Percentiles rank a stretch among this genome's conserved stretches.
Conservation (phyloP, 768 basidiomycete genomes). For the Collybiopsis luxurians region DNA sequence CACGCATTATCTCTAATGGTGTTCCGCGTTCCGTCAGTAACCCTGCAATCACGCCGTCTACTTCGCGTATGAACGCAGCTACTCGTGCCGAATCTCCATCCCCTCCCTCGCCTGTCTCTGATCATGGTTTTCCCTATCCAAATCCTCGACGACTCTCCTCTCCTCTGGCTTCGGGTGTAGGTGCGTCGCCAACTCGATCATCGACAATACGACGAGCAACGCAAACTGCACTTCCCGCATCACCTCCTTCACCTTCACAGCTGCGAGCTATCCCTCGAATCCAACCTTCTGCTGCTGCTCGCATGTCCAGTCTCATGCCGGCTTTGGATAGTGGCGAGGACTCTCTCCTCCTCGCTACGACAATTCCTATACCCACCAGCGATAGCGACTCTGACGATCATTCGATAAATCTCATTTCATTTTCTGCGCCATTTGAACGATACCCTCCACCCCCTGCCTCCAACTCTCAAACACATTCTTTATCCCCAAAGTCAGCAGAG, state of each 20-base stretch:
- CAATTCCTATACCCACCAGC: slow-evolving; percentile 73
- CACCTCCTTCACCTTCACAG: slow-evolving; percentile 23
- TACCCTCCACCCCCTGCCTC: slow-evolving; percentile 32
- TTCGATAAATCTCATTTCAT: slow-evolving; percentile 64
- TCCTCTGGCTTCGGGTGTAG: slow-evolving; percentile 33
- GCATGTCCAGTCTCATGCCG: slow-evolving; percentile 43
- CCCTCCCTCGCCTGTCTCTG: slow-evolving; percentile 25
- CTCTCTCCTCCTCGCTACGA: slow-evolving; percentile 66
- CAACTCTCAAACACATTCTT: slow-evolving; percentile 42
- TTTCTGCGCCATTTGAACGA: slow-evolving; percentile 65
- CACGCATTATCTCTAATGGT: slow-evolving; percentile 39
- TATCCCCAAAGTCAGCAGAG: slow-evolving; percentile 52
- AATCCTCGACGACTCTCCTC: slow-evolving; percentile 43
- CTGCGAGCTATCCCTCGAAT: background rate
- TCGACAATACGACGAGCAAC: slow-evolving; percentile 37
- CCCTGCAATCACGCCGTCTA: slow-evolving; percentile 27
- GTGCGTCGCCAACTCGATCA: slow-evolving; percentile 27
- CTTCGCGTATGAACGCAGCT: slow-evolving; percentile 35
- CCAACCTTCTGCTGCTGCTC: slow-evolving; percentile 34
- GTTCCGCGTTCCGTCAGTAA: slow-evolving; percentile 45
- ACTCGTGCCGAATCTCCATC: slow-evolving; percentile 38
- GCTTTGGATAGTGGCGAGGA: slow-evolving; percentile 46
- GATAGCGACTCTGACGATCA: slow-evolving; percentile 70
- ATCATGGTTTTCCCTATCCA: slow-evolving; percentile 26
- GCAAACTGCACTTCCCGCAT: slow-evolving; percentile 35